Base-by-base conservation (phyloP, 2,329 filamentous ascomycete genomes). In the Aspergillus ibericus region DNA sequence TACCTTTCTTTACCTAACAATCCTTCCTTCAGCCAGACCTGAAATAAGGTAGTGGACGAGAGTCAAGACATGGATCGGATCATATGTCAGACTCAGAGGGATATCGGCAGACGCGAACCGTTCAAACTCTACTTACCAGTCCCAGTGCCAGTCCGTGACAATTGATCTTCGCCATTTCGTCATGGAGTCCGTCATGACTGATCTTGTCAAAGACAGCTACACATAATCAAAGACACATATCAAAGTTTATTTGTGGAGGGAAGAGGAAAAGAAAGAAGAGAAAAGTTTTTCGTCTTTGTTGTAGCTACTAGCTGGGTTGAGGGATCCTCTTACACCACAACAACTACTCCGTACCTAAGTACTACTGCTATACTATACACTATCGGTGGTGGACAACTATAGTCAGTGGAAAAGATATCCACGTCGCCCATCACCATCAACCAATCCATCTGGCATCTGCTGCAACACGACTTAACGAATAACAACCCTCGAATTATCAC, bases 1-100 rank as follows among this genome's bases (percentile, higher is more conserved):
- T n/a, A n/a, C n/a, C n/a, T n/a, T n/a, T n/a, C n/a, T 55, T 48
- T 48, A 55, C 53, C 53, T 53, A 42, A 50, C 35, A n/a, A 34
- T 48, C n/a, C n/a, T n/a, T 55, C 53, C 12, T 50, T 22, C 50
- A 55, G 53, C 18, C 53, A 3, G 13, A 8, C 25, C 9, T 48
- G 13, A 27, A 50, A 40, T 40, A 49, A 38, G 53, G 53, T 55
- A 44, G 53, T 55, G 40, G 42, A 49, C 53, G 53, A 25, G 22
- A 25, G 22, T 3, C 3, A 25, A 55, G 34, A 47, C 53, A 55
- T 55, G 36, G 50, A 53, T 29, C 25, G 15, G 38, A 44, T 32
- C n/a, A n/a, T n/a, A n/a, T n/a, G n/a, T n/a, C n/a, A n/a, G n/a
- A n/a, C n/a, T n/a, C n/a, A n/a, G n/a, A n/a, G n/a, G n/a, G n/a